Evolutionary conservation across 306 rosid genomes (phyloP), one percentile per base, ranked within the genome.

Genomic region (Morella rubra): DNA sequence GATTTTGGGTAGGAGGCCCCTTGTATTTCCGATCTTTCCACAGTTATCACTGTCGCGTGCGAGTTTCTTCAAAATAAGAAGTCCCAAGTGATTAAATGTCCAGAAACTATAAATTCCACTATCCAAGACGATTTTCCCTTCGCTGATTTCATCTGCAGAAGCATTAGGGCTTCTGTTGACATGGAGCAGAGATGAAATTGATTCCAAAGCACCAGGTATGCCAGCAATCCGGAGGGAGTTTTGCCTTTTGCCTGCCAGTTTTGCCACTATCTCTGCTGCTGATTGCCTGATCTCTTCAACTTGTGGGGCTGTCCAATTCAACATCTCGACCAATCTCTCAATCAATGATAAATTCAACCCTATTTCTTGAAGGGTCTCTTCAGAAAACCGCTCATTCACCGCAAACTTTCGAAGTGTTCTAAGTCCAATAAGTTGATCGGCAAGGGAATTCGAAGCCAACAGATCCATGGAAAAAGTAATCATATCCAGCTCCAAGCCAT

Each of bases 401-500:
- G 98, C 76, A 3, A 92, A 91, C 49, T 84, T 93, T 49, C 85
- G 81, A 76, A 95, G 96, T 80, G 89, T 88, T 74, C 93, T 84
- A 0, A 82, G 90, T 10, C 99, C 99, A 15, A 91, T 87, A 32
- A 95, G 96, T 86, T 95, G 91, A 83, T 95, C 99, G 72, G 92
- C 99, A 0, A 98, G 72, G 10, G 96, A 95, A 64, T 76, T 86
- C 44, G 99, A 95, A 62, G 78, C 84, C 85, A 92, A 73, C 14
- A 95, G 91, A 73, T 92, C 97, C 91, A 90, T 90, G 24, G 87
- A 91, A 75, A 89, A 91, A 71, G 90, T 79, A 10, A 90, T 93
- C 91, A 95, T 90, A 75, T 95, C 99, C 99, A 95, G 91, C 76
- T 95, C 88, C 86, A 95, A 71, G 4, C 99, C 97, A 85, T 95